Evolutionary conservation across 805 yeast species (phyloP).

Genomic region (Wickerhamomyces alni): DNA sequence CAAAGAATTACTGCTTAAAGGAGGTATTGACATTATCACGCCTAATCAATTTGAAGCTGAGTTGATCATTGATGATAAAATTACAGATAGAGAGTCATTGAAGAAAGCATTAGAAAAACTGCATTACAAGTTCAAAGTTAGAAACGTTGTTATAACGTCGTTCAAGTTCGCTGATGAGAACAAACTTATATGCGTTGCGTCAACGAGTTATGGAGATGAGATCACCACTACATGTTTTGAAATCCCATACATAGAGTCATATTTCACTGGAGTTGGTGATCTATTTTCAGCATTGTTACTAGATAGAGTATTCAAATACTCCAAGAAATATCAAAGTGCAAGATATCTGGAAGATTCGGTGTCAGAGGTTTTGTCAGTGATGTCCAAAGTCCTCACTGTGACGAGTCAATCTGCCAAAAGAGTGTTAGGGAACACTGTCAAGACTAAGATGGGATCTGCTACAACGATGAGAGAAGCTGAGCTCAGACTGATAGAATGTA

Average conservation of each 20-base stretch:
- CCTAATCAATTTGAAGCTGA: slow-evolving; percentile 92
- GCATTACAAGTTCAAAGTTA: slow-evolving; percentile 43
- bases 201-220: slow-evolving; percentile 7
- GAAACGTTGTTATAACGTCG: slow-evolving; percentile 65
- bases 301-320: slow-evolving; percentile 46
- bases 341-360: slow-evolving; percentile 30
- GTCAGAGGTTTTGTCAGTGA: slow-evolving; percentile 49
- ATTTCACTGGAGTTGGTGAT: slow-evolving; percentile 95
- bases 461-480: slow-evolving; percentile 70
- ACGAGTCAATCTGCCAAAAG: slow-evolving; percentile 37
- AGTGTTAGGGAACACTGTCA: slow-evolving; percentile 32
- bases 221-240: slow-evolving; percentile 28
- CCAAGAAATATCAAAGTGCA: slow-evolving; percentile 1
- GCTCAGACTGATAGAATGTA: slow-evolving; percentile 58
- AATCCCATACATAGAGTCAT: slow-evolving; percentile 62
- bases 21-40: slow-evolving; percentile 64
- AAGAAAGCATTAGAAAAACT: slow-evolving; percentile 40
- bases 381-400: slow-evolving; percentile 43
- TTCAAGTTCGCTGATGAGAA: slow-evolving; percentile 26
- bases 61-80: slow-evolving; percentile 48
- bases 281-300: slow-evolving; percentile 74
- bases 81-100: slow-evolving; percentile 35
- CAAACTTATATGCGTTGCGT: slow-evolving; percentile 14
- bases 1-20: slow-evolving; percentile 35
- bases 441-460: slow-evolving; percentile 48